Evolutionary conservation across 2,329 filamentous ascomycete species (phyloP), one percentile per base, ranked within the genome.

Genomic region (Knufia fluminis): DNA sequence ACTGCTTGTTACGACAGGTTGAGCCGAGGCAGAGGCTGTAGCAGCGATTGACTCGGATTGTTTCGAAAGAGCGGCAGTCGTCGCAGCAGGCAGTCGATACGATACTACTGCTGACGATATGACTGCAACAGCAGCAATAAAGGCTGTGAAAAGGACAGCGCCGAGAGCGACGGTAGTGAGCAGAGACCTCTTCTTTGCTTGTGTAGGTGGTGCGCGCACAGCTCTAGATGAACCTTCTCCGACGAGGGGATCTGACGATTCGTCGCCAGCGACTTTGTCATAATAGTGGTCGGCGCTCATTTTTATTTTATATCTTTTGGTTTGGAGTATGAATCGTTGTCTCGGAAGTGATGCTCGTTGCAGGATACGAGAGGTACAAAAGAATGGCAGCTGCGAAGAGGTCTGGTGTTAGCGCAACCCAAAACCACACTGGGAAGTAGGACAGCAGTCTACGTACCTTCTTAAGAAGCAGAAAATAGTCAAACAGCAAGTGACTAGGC

Each of bases 211-310:
- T 17, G 46, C 24, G n/a, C 36, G 46, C 26, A 26, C 28, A 33
- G 31, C 33, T 38, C 45, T 17, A 12, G 19, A n/a, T 14, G 42
- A 26, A 3, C 28, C 4, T 4, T 23, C 45, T n/a, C 45, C 46
- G 8, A 49, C 38, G 8, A 49, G 46, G 4, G 38, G 39, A 14
- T 46, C 41, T 33, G 22, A 32, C 3, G 43, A 42, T n/a, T 49
- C 38, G 41, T 50, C 42, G 40, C 46, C 46, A 3, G 50, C 48
- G n/a, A 52, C 50, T 14, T 49, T 46, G 32, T 50, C 47, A 28
- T 52, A 52, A 33, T 52, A 49, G 12, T 46, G 42, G 24, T 49
- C 46, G 46, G 3, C n/a, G 16, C 16, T n/a, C 46, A 49, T 49
- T 33, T 8, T 33, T 36, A 43, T 8, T 14, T 10, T 16, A 19